Conservation (phyloP, 2,329 filamentous ascomycete species). For the Parafenestella ontariensis region DNA sequence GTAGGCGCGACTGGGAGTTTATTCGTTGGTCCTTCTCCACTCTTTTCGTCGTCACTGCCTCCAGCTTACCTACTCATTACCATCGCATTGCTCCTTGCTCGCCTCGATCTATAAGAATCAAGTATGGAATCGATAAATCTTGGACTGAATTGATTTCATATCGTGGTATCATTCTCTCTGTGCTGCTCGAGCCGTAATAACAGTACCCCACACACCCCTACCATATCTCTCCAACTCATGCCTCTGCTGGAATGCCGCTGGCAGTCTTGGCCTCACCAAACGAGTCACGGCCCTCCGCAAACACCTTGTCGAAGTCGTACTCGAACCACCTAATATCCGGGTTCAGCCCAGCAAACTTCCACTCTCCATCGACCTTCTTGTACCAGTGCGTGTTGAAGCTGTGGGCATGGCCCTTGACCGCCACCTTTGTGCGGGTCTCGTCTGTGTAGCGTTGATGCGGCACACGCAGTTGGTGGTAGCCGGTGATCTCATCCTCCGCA, state of each 20-base stretch:
- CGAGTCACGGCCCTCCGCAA: constrained; percentile 56
- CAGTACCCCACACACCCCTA: no score
- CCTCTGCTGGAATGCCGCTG: constrained; percentile 43
- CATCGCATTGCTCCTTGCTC: neutral
- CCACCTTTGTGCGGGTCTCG: constrained; percentile 54
- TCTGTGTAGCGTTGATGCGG: constrained; percentile 65
- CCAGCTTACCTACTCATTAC: no score
- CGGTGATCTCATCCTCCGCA: constrained; percentile 57
- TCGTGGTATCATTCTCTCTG: constrained; percentile 15
- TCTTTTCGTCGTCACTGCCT: neutral
- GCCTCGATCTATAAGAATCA: no score
- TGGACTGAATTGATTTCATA: constrained; percentile 12
- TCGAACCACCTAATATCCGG: constrained; percentile 64
- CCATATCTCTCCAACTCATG: constrained; percentile 1
- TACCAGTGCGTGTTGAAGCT: constrained; percentile 63
- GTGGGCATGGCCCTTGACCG: constrained; percentile 61
- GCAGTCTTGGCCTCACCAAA: constrained; percentile 54
- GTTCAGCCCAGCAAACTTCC: constrained; percentile 64
- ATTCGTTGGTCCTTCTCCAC: no score
- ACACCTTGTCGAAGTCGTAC: constrained; percentile 64
- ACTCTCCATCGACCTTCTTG: constrained; percentile 63
- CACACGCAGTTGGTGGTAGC: constrained; percentile 65
- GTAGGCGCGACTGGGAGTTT: no score
- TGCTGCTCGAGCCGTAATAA: no score
- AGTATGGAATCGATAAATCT: no score